Evolutionary conservation across 441 rosid species (phyloP), one percentile per base, ranked within the genome.

Genomic region (Corymbia citriodora): DNA sequence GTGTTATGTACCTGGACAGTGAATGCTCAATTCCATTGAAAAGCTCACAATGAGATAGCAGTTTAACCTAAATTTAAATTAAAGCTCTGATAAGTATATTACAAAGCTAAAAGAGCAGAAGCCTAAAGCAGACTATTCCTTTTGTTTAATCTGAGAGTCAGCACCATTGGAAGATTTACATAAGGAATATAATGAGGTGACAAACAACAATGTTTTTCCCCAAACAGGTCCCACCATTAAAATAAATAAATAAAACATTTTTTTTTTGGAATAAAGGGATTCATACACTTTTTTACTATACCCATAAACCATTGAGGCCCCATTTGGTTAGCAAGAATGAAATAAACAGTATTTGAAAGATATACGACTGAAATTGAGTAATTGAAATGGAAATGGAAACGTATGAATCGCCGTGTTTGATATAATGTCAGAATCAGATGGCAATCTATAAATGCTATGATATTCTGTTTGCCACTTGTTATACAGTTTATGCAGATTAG

Each of bases 1-100:
- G 99, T 94, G 91, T 92, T 94, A 87, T 94, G 95, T 90, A 98
- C 99, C 99, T 98, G 94, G 88, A 91, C 10, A 90, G 93, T 61
- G 8, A 85, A 87, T 63, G 53, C 88, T 90, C 87, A 91, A 87
- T 88, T 70, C 87, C 70, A 87, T 79, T 55, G 82, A 87, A 55
- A 87, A 87, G 52, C 31, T 7, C 49, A 57, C 16, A 87, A 87
- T 54, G 70, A 87, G 63, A 87, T 53, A 27, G 65, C 88, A 87
- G n/a, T 54, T 11, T 52, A 55, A 23, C 85, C 85, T 74, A 74
- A 74, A 74, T 12, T 29, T 14, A 74, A 16, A 74, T 74, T 40
- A 40, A 40, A 40, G 5, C 21, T 74, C 50, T 40, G 50, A 48
- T 21, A 74, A 40, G 50, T 40, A 74, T 74, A 10, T 40, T 45